phyloP scores from a whole-genome alignment of 106 monocot genomes.

The Dendrobium officinale region DNA sequence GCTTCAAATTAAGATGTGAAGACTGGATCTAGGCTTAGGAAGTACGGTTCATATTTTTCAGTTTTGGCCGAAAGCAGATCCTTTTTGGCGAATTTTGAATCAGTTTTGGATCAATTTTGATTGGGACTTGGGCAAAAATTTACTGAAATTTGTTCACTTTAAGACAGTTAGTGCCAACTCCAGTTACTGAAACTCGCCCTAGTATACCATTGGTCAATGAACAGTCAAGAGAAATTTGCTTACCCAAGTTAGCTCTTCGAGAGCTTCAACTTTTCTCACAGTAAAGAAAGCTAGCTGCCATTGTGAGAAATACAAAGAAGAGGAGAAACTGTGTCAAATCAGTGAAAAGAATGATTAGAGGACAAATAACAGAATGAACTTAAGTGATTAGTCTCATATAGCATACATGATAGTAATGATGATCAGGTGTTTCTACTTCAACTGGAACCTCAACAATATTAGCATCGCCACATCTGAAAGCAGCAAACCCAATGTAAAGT shows the following conservation, averaged over 20 bases:
- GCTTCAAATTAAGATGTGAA: not conserved
- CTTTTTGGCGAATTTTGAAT: not conserved
- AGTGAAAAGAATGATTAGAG: not conserved
- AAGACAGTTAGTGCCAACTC: not conserved
- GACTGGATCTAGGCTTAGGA: not conserved
- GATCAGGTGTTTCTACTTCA: constrained; percentile 91
- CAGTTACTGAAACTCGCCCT: not conserved
- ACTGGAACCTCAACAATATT: constrained; percentile 78
- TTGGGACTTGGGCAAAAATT: not conserved
- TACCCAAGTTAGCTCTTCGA: constrained; percentile 20
- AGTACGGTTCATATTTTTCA: too few relatives aligned
- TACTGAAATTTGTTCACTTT: not conserved
- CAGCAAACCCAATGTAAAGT: not conserved
- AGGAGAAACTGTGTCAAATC: not conserved
- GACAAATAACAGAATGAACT: not conserved
- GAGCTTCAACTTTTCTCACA: constrained; percentile 16
- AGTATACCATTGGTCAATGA: not conserved
- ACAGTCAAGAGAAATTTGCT: not conserved
- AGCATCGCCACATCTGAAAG: constrained; percentile 63
- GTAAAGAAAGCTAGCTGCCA: constrained; percentile 24
- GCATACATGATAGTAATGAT: constrained; percentile 86
- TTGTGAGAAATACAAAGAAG: not conserved
- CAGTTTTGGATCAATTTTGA: not conserved
- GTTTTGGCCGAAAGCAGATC: too few relatives aligned
- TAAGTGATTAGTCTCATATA: not conserved